A percentile compares a stretch with the other conserved stretches of the same genome.
Evolutionary conservation across 768 basidiomycete species (phyloP).

Genomic region (Asterophora parasitica): DNA sequence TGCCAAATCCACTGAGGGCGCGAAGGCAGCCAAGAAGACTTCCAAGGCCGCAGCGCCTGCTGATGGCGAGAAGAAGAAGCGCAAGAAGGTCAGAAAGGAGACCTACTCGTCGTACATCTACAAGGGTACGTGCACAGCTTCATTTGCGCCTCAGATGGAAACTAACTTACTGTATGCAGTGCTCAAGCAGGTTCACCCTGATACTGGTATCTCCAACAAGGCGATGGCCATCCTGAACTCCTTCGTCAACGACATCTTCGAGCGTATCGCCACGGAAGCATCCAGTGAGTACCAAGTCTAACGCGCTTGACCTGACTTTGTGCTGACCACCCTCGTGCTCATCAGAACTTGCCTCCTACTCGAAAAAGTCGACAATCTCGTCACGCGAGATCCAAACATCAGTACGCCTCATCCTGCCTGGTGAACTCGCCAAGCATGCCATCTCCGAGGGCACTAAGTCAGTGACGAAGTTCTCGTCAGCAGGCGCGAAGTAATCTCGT

Average conservation of each 20-base stretch:
- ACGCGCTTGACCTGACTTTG: background rate
- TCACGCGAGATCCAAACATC: conserved; percentile 98
- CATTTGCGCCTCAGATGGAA: background rate
- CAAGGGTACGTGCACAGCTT: conserved; percentile 50
- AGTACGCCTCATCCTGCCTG: conserved; percentile 94
- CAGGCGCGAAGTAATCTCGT: conserved; percentile 53
- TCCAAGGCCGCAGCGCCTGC: conserved; percentile 57
- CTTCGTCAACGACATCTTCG: conserved; percentile 94
- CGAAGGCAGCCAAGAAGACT: conserved; percentile 81
- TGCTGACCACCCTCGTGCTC: conserved; percentile 1
- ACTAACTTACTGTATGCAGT: conserved; percentile 38
- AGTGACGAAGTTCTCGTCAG: conserved; percentile 84
- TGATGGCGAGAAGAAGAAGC: conserved; percentile 82
- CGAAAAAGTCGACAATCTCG: conserved; percentile 98
- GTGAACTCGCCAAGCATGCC: conserved; percentile 91
- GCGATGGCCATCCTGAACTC: conserved; percentile 96
- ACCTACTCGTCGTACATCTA: conserved; percentile 93
- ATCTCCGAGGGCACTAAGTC: conserved; percentile 94
- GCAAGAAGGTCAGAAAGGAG: conserved; percentile 83
- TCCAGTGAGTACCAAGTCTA: conserved; percentile 56
- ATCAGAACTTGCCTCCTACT: conserved; percentile 91
- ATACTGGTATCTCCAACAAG: conserved; percentile 99
- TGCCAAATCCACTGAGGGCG: conserved; percentile 55
- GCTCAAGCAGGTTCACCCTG: conserved; percentile 96
- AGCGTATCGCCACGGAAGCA: conserved; percentile 88